Conservation (phyloP, 257 asterid species). For the Haberlea rhodopensis region DNA sequence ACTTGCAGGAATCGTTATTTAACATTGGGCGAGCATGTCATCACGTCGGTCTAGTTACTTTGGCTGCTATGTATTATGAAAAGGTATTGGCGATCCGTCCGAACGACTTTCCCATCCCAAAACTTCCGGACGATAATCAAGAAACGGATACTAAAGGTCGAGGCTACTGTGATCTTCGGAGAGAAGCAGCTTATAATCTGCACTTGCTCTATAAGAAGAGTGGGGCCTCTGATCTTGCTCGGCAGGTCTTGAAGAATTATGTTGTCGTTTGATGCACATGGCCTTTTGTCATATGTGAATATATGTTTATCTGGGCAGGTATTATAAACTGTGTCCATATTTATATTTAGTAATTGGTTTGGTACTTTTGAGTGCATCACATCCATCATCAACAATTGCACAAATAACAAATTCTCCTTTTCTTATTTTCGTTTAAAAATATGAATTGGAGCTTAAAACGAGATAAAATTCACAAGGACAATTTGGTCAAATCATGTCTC, state of each 20-base stretch:
- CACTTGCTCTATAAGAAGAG: conserved; percentile 70
- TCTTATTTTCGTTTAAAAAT: too few species aligned
- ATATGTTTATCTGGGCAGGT: background rate
- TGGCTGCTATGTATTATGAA: conserved; percentile 64
- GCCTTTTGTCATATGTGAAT: background rate
- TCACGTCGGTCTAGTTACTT: conserved; percentile 70
- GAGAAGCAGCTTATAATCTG: conserved; percentile 83
- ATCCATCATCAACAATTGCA: too few species aligned
- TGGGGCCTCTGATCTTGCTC: conserved; percentile 83
- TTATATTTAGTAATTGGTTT: too few species aligned
- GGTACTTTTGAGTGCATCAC: too few species aligned
- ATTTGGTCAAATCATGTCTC: too few species aligned
- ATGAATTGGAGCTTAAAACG: too few species aligned
- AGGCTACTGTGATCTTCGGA: conserved; percentile 73
- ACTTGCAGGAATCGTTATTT: conserved; percentile 65
- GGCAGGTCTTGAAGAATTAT: conserved; percentile 74
- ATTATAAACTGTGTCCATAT: too few species aligned
- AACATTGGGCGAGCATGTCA: conserved; percentile 84
- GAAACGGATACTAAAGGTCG: conserved; percentile 34
- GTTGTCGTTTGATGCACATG: conserved; percentile 38
- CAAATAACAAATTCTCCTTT: too few species aligned
- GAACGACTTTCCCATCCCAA: conserved; percentile 58
- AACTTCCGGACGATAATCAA: conserved; percentile 10
- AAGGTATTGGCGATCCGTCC: conserved; percentile 53
- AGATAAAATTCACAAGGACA: too few species aligned